Percentiles rank a stretch among this genome's conserved stretches.
Evolutionary conservation across 2,329 filamentous ascomycete species (phyloP).

Genomic region (Cladophialophora chaetospira): DNA sequence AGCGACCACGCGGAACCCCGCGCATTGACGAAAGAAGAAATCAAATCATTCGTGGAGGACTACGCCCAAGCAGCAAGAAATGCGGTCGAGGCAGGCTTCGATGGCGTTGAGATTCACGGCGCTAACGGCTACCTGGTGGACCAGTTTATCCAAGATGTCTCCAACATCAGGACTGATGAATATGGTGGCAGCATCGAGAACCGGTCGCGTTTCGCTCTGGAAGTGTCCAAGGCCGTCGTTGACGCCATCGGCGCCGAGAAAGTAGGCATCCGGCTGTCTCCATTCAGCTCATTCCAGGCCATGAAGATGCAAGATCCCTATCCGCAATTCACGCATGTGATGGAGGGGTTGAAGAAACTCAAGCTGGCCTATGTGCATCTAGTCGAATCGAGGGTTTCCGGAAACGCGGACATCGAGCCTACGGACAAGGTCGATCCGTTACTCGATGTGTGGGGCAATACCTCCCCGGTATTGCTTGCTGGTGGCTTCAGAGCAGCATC

Average conservation of each 20-base stretch:
- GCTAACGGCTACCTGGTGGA: constrained; percentile 54
- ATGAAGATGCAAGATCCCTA: constrained; percentile 62
- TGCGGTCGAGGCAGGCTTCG: constrained; percentile 47
- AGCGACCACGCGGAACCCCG: constrained; percentile 29
- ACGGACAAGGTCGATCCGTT: constrained; percentile 31
- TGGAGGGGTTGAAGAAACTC: constrained; percentile 52
- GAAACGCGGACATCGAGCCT: constrained; percentile 41
- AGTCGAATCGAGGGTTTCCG: constrained; percentile 54
- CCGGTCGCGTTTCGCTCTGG: constrained; percentile 56
- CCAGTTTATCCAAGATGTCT: constrained; percentile 54
- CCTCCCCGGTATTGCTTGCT: constrained; percentile 58
- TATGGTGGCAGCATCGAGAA: constrained; percentile 57
- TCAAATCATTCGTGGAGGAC: constrained; percentile 44
- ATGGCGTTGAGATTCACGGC: constrained; percentile 15
- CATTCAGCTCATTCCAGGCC: constrained; percentile 43
- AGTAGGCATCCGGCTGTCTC: constrained; percentile 51
- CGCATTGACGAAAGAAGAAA: constrained; percentile 45
- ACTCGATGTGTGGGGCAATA: constrained; percentile 48
- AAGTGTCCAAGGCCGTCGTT: constrained; percentile 45
- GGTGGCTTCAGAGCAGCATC: constrained; percentile 58
- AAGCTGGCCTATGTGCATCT: constrained; percentile 61
- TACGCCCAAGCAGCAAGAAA: constrained; percentile 51
- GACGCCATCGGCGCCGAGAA: constrained; percentile 40
- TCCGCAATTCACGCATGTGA: constrained; percentile 61
- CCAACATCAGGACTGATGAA: constrained; percentile 53